Evolutionary conservation across 2,329 filamentous ascomycete genomes (phyloP).

Genomic region (Fusarium lateritium): DNA sequence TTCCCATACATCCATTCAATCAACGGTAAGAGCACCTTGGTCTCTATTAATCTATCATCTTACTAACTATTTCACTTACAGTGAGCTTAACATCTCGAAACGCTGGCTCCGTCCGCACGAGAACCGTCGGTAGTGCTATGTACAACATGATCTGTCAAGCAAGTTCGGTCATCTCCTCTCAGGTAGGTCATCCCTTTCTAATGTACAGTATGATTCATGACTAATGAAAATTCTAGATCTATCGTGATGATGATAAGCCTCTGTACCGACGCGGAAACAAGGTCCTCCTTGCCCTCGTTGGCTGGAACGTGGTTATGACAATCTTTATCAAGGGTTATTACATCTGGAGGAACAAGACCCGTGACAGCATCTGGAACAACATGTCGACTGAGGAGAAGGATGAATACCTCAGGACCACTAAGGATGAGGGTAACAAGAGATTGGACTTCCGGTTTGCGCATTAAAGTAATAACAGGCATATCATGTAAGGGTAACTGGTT

Average conservation of each 20-base stretch:
- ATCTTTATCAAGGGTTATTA: slow-evolving; percentile 68
- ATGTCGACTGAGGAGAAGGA: slow-evolving; percentile 60
- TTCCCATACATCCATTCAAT: slow-evolving; percentile 51
- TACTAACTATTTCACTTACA: slow-evolving; percentile 38
- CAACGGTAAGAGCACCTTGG: not conserved
- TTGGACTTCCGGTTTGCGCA: slow-evolving; percentile 61
- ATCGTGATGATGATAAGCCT: slow-evolving; percentile 56
- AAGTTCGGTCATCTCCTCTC: slow-evolving; percentile 51
- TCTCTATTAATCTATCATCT: fast-evolving
- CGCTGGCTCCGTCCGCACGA: slow-evolving; percentile 69
- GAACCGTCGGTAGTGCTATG: slow-evolving; percentile 70
- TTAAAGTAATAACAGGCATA: slow-evolving; percentile 31
- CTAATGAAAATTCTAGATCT: slow-evolving; percentile 50
- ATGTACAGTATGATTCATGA: not conserved
- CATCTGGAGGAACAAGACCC: slow-evolving; percentile 61
- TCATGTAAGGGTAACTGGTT: not conserved
- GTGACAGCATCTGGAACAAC: slow-evolving; percentile 61
- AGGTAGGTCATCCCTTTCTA: slow-evolving; percentile 50
- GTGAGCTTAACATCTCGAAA: slow-evolving; percentile 72
- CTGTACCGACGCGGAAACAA: slow-evolving; percentile 62
- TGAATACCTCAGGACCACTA: slow-evolving; percentile 55
- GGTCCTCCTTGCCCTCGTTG: slow-evolving; percentile 63
- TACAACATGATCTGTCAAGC: slow-evolving; percentile 65
- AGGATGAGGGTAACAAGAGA: slow-evolving; percentile 61
- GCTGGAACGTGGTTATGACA: slow-evolving; percentile 65